Evolutionary conservation across 73 alveolate species (phyloP).

Genomic region (Uronychia binucleata): DNA sequence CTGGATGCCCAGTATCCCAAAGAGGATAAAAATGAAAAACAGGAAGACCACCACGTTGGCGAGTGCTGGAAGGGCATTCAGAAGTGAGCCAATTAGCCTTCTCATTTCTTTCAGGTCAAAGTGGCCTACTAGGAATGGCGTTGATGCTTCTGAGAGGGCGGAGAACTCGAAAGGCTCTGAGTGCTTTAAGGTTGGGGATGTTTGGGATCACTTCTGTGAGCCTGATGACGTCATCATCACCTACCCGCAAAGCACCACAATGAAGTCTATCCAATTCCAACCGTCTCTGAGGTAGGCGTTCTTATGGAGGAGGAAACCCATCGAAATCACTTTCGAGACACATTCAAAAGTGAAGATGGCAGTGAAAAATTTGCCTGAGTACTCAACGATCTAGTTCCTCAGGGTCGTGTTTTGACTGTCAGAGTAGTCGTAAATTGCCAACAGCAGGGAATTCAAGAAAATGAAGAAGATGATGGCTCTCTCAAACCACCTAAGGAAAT

Average conservation of each 20-base stretch:
- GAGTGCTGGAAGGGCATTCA: constrained; percentile 36
- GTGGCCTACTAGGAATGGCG: constrained; percentile 39
- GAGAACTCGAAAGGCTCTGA: constrained; percentile 29
- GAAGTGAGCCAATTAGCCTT: constrained; percentile 22
- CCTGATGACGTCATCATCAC: constrained; percentile 8
- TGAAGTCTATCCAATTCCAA: constrained; percentile 66
- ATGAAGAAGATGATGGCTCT: constrained; percentile 14
- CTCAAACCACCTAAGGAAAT: constrained; percentile 19
- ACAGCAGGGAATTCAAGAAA: constrained; percentile 17
- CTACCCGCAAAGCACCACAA: constrained; percentile 47
- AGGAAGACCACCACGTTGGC: constrained; percentile 39
- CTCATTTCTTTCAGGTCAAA: constrained; percentile 15
- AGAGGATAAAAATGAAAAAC: constrained; percentile 25
- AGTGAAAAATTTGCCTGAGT: constrained; percentile 39
- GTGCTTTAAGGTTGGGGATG: constrained; percentile 18
- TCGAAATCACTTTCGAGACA: constrained; percentile 53
- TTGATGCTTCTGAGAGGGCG: constrained; percentile 53
- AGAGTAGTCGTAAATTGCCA: constrained; percentile 29
- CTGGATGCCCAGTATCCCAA: constrained; percentile 55
- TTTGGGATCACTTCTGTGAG: constrained; percentile 21
- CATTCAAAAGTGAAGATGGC: constrained; percentile 56
- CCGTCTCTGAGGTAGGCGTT: constrained; percentile 70
- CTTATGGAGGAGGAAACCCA: constrained; percentile 53
- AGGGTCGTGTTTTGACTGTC: constrained; percentile 18
- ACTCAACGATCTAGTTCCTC: constrained; percentile 12